Evolutionary conservation across 164 flowering plant genomes (phyloP), one percentile per base, ranked within the genome.

Genomic region (Nelumbo lutea): DNA sequence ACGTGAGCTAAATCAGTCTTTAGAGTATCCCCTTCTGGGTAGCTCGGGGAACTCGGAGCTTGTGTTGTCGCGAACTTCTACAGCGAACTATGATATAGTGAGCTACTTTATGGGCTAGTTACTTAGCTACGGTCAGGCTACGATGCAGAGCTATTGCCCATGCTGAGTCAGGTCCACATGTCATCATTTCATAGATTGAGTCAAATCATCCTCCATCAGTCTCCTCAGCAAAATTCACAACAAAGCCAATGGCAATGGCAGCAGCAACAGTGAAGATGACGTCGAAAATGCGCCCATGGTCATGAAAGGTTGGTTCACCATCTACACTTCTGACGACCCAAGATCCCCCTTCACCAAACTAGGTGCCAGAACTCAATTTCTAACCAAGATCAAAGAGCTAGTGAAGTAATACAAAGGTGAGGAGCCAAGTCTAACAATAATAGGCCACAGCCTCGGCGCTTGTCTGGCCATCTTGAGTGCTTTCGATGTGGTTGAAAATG

Each of bases 391-490:
- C 57, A 73, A 79, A 27, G 73, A 79, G 27, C 43, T 93, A 55
- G 59, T 76, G 11, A 55, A 77, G 1, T 59, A 44, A 44, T 88
- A 90, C 78, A 74, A 80, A 66, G 85, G 62, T n/a, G 91, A 91
- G 55, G 62, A 83, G 0, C 64, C 83, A 6, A 89, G 93, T 77
- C 61, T 92, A 3, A 75, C 72, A 2, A 61, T 86, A 6, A 72
- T 80, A 1, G 98, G 98, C 4, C 98, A 93, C 70, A 90, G 96
- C 73, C 81, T 93, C 7, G 95, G 96, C 0, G 96, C 91, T 2
- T 67, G 79, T 50, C 66, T 90, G 6, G 72, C 96, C 0, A 68
- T 84, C 1, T 6, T 92, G 48, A 75, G 85, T 57, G 88, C 87
- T 0, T 86, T 86, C 51, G 96, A 92, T 53, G 2, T 88, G 0